Conservation (phyloP, 1,139 yeast genomes). For the Nakaseomyces sp. region DNA sequence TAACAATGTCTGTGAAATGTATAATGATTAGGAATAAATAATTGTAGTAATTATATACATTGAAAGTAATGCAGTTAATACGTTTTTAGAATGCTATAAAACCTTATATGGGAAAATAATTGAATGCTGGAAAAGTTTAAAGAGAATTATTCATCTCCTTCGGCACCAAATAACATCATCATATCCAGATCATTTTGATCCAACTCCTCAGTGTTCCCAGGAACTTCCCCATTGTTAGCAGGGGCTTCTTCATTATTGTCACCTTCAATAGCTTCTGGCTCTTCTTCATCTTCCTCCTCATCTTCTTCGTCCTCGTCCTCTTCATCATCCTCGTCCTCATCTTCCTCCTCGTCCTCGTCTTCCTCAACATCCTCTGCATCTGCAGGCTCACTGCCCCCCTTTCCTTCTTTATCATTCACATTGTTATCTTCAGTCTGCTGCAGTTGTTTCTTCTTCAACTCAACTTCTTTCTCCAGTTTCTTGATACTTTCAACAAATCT, state of each 20-base stretch:
- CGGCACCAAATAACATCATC: slow-evolving; percentile 33
- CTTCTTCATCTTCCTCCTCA: slow-evolving; percentile 33
- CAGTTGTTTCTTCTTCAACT: slow-evolving; percentile 68
- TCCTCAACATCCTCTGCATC: slow-evolving; percentile 29
- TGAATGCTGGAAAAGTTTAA: background rate
- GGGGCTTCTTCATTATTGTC: background rate
- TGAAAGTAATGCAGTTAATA: too few species aligned
- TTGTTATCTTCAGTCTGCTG: slow-evolving; percentile 20
- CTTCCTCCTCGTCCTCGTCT: slow-evolving; percentile 29
- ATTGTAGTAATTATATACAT: too few species aligned
- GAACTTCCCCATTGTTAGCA: background rate
- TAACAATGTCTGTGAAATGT: too few species aligned
- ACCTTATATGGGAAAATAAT: too few species aligned
- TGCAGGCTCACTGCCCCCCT: slow-evolving; percentile 23
- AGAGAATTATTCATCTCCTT: slow-evolving; percentile 22
- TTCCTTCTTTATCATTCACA: slow-evolving; percentile 31
- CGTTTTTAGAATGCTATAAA: too few species aligned
- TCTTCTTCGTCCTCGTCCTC: slow-evolving; percentile 18
- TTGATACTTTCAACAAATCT: slow-evolving; percentile 77
- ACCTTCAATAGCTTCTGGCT: slow-evolving; percentile 9
- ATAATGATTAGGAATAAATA: too few species aligned
- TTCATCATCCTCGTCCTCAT: slow-evolving; percentile 27
- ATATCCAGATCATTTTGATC: slow-evolving; percentile 32
- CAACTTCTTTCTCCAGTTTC: slow-evolving; percentile 74
- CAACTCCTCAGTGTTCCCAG: slow-evolving; percentile 14